These are phyloP conservation scores for Trichoderma afroharzianum DNA, from an alignment of 2,329 filamentous ascomycete genomes.

Conservation along the genomic window DNA sequence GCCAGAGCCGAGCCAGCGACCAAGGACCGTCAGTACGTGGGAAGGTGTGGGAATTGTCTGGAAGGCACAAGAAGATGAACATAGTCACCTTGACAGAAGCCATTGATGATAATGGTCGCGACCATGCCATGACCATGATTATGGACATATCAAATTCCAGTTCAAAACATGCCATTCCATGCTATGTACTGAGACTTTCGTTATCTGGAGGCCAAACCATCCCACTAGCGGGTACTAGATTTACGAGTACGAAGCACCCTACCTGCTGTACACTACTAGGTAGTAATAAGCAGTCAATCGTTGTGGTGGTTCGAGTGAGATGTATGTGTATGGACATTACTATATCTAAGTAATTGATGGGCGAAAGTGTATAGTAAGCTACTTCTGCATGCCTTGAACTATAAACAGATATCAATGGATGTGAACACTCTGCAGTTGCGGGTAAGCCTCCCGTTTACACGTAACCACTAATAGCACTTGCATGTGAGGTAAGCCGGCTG, in stretches of 20 bases:
- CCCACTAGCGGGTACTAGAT: neutral
- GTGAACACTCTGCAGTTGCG: neutral
- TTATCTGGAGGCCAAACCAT: neutral
- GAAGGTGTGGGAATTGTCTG: neutral
- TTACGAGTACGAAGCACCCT: constrained; percentile 3
- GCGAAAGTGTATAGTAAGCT: neutral
- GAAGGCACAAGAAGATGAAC: neutral
- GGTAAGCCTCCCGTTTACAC: constrained; percentile 7
- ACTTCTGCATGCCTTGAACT: neutral
- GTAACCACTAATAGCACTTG: neutral
- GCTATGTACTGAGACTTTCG: neutral
- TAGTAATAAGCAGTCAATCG: neutral
- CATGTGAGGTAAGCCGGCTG: neutral
- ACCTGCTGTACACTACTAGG: too few species aligned
- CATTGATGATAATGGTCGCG: neutral
- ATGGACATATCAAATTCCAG: neutral
- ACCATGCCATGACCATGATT: neutral
- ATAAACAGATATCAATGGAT: neutral
- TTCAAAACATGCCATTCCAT: neutral
- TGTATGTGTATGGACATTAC: neutral
- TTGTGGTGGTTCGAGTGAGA: neutral
- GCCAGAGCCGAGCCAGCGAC: neutral
- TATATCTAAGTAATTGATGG: neutral
- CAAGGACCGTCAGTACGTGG: neutral
- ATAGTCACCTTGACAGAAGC: neutral